Evolutionary conservation across 2,329 filamentous ascomycete genomes (phyloP).

Genomic region (Lecanicillium sp.): DNA sequence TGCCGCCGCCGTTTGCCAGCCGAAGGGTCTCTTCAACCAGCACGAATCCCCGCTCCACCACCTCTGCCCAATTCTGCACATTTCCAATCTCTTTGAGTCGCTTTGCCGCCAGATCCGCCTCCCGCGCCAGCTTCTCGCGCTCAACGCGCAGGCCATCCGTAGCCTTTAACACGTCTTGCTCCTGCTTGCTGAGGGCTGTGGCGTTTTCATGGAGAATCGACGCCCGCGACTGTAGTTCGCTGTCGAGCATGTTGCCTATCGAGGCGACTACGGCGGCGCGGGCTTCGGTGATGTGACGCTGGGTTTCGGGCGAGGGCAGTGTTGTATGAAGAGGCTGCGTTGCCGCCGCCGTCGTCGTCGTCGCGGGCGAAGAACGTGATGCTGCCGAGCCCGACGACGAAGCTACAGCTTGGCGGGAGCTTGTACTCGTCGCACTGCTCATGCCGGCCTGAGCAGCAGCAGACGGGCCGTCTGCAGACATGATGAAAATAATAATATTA

Average conservation of each 20-base stretch:
- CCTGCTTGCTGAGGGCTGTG: conserved; percentile 57
- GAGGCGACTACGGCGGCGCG: conserved; percentile 52
- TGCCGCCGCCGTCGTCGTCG: conserved; percentile 6
- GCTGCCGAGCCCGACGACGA: conserved; percentile 6
- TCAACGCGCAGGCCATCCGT: conserved; percentile 54
- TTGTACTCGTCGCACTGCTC: too few relatives aligned
- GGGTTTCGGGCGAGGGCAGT: conserved; percentile 33
- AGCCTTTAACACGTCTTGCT: conserved; percentile 54
- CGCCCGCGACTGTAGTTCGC: conserved; percentile 60
- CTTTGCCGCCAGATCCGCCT: conserved; percentile 54
- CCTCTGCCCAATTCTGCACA: conserved; percentile 82
- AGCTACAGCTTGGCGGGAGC: conserved; percentile 1
- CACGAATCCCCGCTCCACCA: conserved; percentile 62
- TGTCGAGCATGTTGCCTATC: conserved; percentile 63
- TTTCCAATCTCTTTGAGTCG: conserved; percentile 72
- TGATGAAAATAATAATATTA: too few relatives aligned
- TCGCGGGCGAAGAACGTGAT: conserved; percentile 3
- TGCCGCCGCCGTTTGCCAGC: conserved; percentile 32
- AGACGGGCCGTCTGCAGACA: too few relatives aligned
- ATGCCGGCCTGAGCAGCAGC: too few relatives aligned
- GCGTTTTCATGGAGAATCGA: conserved; percentile 62
- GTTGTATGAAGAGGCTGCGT: conserved; percentile 23
- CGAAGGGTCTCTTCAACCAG: conserved; percentile 58
- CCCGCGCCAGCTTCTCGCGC: conserved; percentile 55
- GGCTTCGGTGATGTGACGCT: conserved; percentile 46